Base-by-base conservation (phyloP, 345 rosid species). In the Hypericum androsaemum region DNA sequence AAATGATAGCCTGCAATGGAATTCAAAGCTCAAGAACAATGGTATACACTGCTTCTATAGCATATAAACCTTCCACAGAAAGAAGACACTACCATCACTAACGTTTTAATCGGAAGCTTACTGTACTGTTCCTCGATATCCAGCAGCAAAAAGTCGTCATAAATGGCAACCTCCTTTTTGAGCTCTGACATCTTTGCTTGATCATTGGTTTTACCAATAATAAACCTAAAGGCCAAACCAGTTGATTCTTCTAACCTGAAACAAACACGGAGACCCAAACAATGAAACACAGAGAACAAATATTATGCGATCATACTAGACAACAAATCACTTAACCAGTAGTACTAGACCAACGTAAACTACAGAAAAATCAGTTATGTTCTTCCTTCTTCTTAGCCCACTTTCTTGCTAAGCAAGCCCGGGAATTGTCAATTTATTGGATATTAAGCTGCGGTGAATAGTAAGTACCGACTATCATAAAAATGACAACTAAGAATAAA, bases 91-190 rank as follows among this genome's bases (percentile, higher is more conserved):
- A 44, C 45, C 40, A 66, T 51, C 65, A 80, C 90, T 80, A 67
- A 90, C 98, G 96, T 90, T 90, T 90, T 90, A 82, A 87, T 77
- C 1, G 98, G 96, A 37, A 90, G 98, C 80, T 80, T 77, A 78
- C 98, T 90, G 57, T 90, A 90, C 85, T 87, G 85, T 88, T 90
- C 95, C 78, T 84, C 87, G 4, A 77, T 80, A 71, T 90, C 98
- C 15, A 90, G 76, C 43, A 90, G 61, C 71, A 90, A 43, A 72
- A 90, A 82, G 64, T 90, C 98, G 64, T 84, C 96, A 60, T 77
- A 89, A 64, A 74, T 79, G 36, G 72, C 78, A 59, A 89, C 64
- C 69, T 89, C 97, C 58, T 65, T 81, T 57, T 65, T 74, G 42
- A 89, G 84, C 69, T 72, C 84, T 32, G 60, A 62, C 86, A 78